A percentile compares a stretch with the other conserved stretches of the same genome.
These are phyloP conservation scores for Lactuca saligna DNA, from an alignment of 129 eudicot species.

Conservation along the genomic window DNA sequence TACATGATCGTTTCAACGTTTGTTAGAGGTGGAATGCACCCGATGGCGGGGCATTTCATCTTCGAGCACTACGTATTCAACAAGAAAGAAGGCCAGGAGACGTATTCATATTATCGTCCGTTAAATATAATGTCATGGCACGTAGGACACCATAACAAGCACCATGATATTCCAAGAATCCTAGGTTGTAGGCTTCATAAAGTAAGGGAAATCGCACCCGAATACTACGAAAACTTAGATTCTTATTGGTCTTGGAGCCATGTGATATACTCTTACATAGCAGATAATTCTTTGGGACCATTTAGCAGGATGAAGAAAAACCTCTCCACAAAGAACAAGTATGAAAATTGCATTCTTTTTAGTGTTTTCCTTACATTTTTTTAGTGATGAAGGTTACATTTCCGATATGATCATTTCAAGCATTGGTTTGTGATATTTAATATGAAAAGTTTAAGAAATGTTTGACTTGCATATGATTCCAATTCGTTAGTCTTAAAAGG, in stretches of 20 bases:
- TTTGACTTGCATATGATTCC: neutral
- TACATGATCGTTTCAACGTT: conserved; percentile 75
- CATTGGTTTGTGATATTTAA: neutral
- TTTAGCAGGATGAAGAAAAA: conserved; percentile 83
- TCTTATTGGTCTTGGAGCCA: conserved; percentile 86
- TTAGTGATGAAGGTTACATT: neutral
- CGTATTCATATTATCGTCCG: conserved; percentile 80
- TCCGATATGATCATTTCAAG: neutral
- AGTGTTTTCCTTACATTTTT: neutral
- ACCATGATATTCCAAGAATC: conserved; percentile 85
- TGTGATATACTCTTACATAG: conserved; percentile 71
- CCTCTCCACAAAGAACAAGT: neutral
- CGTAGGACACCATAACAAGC: conserved; percentile 88
- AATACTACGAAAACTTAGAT: conserved; percentile 60
- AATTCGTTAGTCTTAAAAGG: neutral
- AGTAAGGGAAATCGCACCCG: conserved; percentile 86
- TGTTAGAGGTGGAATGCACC: conserved; percentile 77
- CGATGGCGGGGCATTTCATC: conserved; percentile 83
- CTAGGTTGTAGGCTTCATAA: conserved; percentile 74
- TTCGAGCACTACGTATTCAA: conserved; percentile 80
- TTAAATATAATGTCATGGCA: conserved; percentile 71
- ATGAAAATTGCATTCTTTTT: neutral
- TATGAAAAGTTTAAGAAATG: neutral
- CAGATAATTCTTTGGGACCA: conserved; percentile 66
- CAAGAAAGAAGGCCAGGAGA: conserved; percentile 56